Base-by-base conservation (phyloP, 345 rosid species). In the Citrus australasica region DNA sequence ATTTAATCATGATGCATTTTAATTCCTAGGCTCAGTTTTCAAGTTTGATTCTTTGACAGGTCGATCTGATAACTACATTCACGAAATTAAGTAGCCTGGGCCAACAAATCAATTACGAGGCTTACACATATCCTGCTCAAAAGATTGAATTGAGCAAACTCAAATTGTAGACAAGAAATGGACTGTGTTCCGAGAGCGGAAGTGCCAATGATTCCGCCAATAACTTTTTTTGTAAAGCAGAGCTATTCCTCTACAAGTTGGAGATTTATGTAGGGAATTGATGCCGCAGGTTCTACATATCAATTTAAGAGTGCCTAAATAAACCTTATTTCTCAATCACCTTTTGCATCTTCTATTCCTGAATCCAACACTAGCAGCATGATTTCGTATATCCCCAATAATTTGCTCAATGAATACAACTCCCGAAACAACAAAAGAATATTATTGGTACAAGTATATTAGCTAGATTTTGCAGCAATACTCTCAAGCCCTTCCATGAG, bases 101-200 rank as follows among this genome's bases (percentile, higher is more conserved):
- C 71, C 98, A 93, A 64, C 88, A 89, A 74, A 93, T 95, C 86
- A 89, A 95, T 68, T 93, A 92, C 28, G 99, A 95, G 81, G 99
- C 94, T 11, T 93, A 93, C 80, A 85, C 98, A 16, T 93, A 91
- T 79, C 92, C 96, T 13, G 78, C 81, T 56, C 78, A 63, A 58
- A 89, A 73, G 80, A 84, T 95, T 79, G 94, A 95, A 73, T 65
- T 95, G 33, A 81, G 87, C 84, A 95, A 95, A 82, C 99, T 93
- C 85, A 95, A 95, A 83, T 76, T 93, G 32, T 87, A 83, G 78
- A 37, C 69, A n/a, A 46, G 79, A 38, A 67, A 51, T 42, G 16
- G 46, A 27, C 22, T 24, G 10, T 32, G 48, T 40, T 33, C 51
- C 33, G 6, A 33, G 28, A 28, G 61, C 30, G 48, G 32, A 22